phyloP scores from a whole-genome alignment of 1,284 basidiomycete species.

The Agaricales sp. region DNA sequence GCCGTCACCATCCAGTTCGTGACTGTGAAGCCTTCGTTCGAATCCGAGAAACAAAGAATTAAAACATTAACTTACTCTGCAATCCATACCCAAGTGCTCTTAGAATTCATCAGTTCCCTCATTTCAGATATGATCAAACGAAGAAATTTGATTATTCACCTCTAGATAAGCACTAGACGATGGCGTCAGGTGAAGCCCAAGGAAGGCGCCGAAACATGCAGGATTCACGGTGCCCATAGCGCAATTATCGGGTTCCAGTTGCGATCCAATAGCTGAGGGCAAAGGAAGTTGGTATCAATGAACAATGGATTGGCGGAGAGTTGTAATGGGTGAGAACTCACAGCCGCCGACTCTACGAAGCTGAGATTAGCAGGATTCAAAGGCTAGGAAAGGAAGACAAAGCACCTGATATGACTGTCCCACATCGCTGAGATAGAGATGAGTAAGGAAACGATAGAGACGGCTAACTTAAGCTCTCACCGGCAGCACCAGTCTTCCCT shows the following conservation, averaged over 20 bases:
- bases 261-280: neutral
- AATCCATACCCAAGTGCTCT: constrained; percentile 72
- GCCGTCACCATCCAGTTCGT: constrained; percentile 45
- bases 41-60: too few relatives aligned
- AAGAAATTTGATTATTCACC: too few relatives aligned
- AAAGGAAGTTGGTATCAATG: constrained; percentile 31
- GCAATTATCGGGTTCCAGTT: constrained; percentile 13
- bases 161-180: constrained; percentile 48
- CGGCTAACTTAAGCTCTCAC: too few relatives aligned
- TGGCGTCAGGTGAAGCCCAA: constrained; percentile 52
- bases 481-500: constrained; percentile 42
- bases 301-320: neutral
- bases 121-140: too few relatives aligned
- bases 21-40: too few relatives aligned
- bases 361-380: neutral
- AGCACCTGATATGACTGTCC: constrained; percentile 52
- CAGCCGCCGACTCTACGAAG: constrained; percentile 14
- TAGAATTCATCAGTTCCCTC: too few relatives aligned
- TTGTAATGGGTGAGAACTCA: constrained; percentile 6
- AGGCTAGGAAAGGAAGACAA: neutral
- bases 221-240: constrained; percentile 23
- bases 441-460: too few relatives aligned
- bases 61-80: constrained; percentile 50
- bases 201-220: constrained; percentile 47
- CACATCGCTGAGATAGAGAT: constrained; percentile 34